Evolutionary conservation across 108 stramenopile species (phyloP).

Genomic region (Thalassiosira profunda): DNA sequence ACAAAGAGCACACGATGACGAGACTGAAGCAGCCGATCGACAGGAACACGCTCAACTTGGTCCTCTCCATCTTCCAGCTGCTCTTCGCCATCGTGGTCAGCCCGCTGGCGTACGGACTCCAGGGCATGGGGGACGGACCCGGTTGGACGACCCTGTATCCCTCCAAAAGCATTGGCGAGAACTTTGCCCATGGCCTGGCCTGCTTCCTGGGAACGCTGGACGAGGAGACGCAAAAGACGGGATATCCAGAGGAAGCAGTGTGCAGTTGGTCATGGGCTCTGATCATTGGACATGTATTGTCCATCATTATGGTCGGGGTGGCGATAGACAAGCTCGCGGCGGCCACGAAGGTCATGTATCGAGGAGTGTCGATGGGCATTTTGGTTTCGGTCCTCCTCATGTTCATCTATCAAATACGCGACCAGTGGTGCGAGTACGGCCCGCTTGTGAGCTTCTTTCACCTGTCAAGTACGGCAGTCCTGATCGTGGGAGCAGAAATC

Average conservation of each 20-base stretch:
- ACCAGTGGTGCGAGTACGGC: slow-evolving; percentile 76
- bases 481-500: slow-evolving; percentile 83
- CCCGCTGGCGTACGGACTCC: slow-evolving; percentile 75
- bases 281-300: slow-evolving; percentile 67
- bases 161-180: slow-evolving; percentile 65
- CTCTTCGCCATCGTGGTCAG: slow-evolving; percentile 80
- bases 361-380: slow-evolving; percentile 84
- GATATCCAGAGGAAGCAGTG: slow-evolving; percentile 66
- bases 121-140: slow-evolving; percentile 65
- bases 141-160: slow-evolving; percentile 78
- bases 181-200: slow-evolving; percentile 68
- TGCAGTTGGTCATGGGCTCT: slow-evolving; percentile 59
- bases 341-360: slow-evolving; percentile 78
- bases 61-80: slow-evolving; percentile 77
- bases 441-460: slow-evolving; percentile 66
- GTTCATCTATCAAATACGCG: slow-evolving; percentile 74
- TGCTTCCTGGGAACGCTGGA: slow-evolving; percentile 81
- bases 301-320: slow-evolving; percentile 76
- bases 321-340: slow-evolving; percentile 80
- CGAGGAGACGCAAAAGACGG: slow-evolving; percentile 45
- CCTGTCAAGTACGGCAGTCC: slow-evolving; percentile 63
- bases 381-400: slow-evolving; percentile 70
- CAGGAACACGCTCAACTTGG: slow-evolving; percentile 69
- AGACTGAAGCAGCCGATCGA: slow-evolving; percentile 83
- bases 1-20: slow-evolving; percentile 82